Base-by-base conservation (phyloP, 1,284 basidiomycete genomes). In the Ustilago lituana region DNA sequence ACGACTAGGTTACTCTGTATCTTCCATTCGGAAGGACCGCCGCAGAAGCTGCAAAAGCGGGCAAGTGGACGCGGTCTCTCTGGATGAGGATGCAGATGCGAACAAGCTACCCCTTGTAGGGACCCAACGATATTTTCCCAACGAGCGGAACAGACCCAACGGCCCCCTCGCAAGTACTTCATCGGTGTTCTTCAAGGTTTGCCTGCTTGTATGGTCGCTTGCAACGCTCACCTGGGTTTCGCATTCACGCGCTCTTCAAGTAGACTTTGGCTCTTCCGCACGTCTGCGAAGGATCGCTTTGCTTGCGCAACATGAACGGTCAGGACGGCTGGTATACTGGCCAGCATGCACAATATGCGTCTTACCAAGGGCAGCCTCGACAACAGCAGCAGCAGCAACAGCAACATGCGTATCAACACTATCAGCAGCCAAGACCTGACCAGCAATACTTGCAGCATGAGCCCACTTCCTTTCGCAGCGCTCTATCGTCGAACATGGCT, bases 261-360 rank as follows among this genome's bases (percentile, higher is more conserved):
- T n/a, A 15, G 29, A 23, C 29, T 48, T 48, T 33, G 56, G 43
- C 44, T 41, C 7, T 38, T 36, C 32, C 43, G 36, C n/a, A 10
- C 27, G 31, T 20, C 29, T 24, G 19, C 39, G 19, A 23, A 35
- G 12, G 12, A 17, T 9, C 15, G 33, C 22, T 15, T 29, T 10
- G 46, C 11, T 44, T 22, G 15, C 11, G 14, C 23, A 32, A 2
- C 29, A 64, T 64, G 62, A 41, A 58, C 33, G 62, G 55, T 10
- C 62, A 64, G 22, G 38, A 53, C 37, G 51, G 50, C 47, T 58
- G 62, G 62, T 58, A 58, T 24, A 29, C 40, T 32, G 41, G 39
- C 17, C 62, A 54, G 23, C 50, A 58, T 9, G 35, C 49, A 15
- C 49, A 41, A 7, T 45, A 50, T 27, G 23, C 45, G 23, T 19